Percentiles rank a stretch among this genome's conserved stretches.
These are phyloP conservation scores for Salix koriyanagi DNA, from an alignment of 345 rosid species.

Conservation along the genomic window DNA sequence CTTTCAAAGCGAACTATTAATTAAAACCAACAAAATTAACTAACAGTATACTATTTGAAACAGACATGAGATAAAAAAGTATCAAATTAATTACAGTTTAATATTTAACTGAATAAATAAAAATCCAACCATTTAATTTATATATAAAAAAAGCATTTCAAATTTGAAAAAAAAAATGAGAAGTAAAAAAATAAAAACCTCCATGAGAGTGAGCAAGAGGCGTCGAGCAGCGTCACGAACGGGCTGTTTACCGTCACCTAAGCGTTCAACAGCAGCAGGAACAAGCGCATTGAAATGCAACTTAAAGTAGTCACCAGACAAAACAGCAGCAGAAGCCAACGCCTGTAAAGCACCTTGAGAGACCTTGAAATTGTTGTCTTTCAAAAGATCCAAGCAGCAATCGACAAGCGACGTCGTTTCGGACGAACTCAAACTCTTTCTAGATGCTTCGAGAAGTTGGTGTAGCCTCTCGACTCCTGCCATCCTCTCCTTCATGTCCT, in stretches of 20 bases:
- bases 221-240: slow-evolving; percentile 96
- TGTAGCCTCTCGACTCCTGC: slow-evolving; percentile 94
- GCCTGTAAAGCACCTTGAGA: slow-evolving; percentile 95
- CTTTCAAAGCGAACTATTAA: no score
- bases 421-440: slow-evolving; percentile 62
- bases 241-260: slow-evolving; percentile 89
- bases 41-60: no score
- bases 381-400: slow-evolving; percentile 92
- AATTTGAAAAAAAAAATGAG: not conserved
- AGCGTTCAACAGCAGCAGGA: slow-evolving; percentile 87
- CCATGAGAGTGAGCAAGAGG: slow-evolving; percentile 93
- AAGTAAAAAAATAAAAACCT: slow-evolving; percentile 39
- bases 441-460: slow-evolving; percentile 81
- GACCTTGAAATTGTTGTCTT: slow-evolving; percentile 86
- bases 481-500: slow-evolving; percentile 98
- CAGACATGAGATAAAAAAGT: no score
- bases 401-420: slow-evolving; percentile 86
- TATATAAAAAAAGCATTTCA: not conserved
- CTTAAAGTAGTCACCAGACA: slow-evolving; percentile 88
- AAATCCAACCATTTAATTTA: not conserved
- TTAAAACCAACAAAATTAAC: no score
- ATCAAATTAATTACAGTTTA: no score
- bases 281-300: slow-evolving; percentile 90
- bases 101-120: no score
- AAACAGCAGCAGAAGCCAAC: slow-evolving; percentile 94